These are phyloP conservation scores for Apiotrichum brassicae DNA, from an alignment of 1,284 basidiomycete genomes.

Conservation along the genomic window DNA sequence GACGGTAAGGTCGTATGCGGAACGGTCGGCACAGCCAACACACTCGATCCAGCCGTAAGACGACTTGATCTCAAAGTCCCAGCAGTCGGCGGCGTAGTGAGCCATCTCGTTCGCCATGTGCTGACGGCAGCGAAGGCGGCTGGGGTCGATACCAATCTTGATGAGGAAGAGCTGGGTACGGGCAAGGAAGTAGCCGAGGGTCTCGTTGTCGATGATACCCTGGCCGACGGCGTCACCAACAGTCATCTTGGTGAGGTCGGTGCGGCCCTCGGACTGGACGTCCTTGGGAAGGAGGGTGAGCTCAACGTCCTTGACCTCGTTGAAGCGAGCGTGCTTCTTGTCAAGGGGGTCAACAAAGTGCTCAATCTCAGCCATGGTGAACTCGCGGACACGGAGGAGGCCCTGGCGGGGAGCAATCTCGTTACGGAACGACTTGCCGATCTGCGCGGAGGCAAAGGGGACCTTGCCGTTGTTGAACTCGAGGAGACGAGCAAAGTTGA, in stretches of 20 bases:
- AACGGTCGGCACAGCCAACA: conserved; percentile 97
- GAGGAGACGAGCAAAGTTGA: conserved; percentile 94
- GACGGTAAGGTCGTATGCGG: conserved; percentile 81
- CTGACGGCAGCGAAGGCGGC: conserved; percentile 83
- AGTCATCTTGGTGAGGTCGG: conserved; percentile 60
- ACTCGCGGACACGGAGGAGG: conserved; percentile 93
- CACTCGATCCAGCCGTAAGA: conserved; percentile 98
- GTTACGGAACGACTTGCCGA: conserved; percentile 94
- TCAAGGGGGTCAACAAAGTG: conserved; percentile 95
- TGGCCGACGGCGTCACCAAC: conserved; percentile 81
- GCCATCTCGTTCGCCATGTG: conserved; percentile 99
- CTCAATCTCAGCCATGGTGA: conserved; percentile 99
- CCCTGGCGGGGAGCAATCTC: conserved; percentile 97
- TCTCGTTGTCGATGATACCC: conserved; percentile 91
- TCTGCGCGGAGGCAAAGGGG: conserved; percentile 95
- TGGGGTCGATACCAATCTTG: conserved; percentile 88
- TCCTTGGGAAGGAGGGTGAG: conserved; percentile 76
- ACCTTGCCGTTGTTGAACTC: conserved; percentile 97
- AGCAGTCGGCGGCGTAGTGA: conserved; percentile 97
- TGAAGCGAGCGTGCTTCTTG: conserved; percentile 81
- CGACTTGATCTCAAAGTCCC: conserved; percentile 97
- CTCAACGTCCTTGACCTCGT: conserved; percentile 67
- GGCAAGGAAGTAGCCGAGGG: conserved; percentile 93
- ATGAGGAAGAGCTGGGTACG: conserved; percentile 85
- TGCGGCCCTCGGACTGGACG: conserved; percentile 71